phyloP scores from a whole-genome alignment of 108 stramenopile species.

The Schizochytrium sp. region DNA sequence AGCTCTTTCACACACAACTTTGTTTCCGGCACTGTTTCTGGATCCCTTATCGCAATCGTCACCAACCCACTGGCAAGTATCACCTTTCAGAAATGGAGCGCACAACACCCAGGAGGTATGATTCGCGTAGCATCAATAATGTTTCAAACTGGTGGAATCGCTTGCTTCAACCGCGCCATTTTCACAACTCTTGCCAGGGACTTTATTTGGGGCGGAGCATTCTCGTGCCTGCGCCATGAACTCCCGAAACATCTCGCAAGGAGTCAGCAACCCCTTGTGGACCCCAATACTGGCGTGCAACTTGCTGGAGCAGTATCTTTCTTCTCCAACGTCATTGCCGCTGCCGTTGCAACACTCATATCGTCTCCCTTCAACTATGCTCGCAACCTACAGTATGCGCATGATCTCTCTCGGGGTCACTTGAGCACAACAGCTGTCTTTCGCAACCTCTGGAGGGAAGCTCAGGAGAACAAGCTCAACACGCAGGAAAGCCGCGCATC shows the following conservation, averaged over 20 bases:
- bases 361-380: constrained; percentile 57
- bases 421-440: background rate
- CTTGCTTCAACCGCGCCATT: constrained; percentile 45
- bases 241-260: constrained; percentile 41
- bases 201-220: constrained; percentile 40
- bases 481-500: background rate
- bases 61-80: constrained; percentile 48
- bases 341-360: constrained; percentile 3
- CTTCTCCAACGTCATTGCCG: constrained; percentile 57
- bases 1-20: constrained; percentile 49
- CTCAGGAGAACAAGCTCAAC: background rate
- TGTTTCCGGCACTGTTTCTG: constrained; percentile 32
- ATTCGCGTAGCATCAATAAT: constrained; percentile 9
- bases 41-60: constrained; percentile 31
- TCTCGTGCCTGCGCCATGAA: constrained; percentile 46
- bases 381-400: constrained; percentile 41
- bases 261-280: background rate
- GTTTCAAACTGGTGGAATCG: constrained; percentile 32
- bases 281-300: constrained; percentile 6
- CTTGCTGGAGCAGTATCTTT: constrained; percentile 52
- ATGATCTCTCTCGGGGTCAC: constrained; percentile 30
- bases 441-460: constrained; percentile 25
- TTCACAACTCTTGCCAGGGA: constrained; percentile 9
- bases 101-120: constrained; percentile 4
- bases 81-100: constrained; percentile 42